Percentiles rank a stretch among this genome's conserved stretches.
Conservation (phyloP, 163 green algal species). For the Volvox carteri region DNA sequence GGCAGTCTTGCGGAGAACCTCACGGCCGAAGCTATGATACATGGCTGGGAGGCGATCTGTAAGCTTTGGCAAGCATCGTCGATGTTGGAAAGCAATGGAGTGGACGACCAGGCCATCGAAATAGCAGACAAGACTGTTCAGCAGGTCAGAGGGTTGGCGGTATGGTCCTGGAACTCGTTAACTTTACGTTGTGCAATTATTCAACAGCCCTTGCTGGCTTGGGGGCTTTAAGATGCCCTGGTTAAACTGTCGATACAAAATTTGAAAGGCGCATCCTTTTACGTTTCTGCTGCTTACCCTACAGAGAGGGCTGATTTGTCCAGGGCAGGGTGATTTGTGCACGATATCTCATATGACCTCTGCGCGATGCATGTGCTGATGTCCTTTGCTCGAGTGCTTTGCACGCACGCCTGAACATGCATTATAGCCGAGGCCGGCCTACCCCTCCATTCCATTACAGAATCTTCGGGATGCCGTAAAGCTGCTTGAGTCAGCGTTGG, state of each 20-base stretch:
- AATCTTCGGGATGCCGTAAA: not conserved
- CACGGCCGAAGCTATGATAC: constrained; percentile 9
- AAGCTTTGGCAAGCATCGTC: constrained; percentile 37
- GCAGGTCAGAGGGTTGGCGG: not conserved
- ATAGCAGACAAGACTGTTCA: not conserved
- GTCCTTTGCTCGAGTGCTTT: too few species aligned
- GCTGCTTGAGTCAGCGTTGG: constrained; percentile 3
- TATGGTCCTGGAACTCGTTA: too few species aligned
- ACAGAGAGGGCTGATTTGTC: too few species aligned
- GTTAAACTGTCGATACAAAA: not conserved
- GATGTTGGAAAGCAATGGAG: not conserved
- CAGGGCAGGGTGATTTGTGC: too few species aligned
- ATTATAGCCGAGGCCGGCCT: too few species aligned
- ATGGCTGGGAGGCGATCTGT: constrained; percentile 29
- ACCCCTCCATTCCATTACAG: too few species aligned
- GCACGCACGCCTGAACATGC: too few species aligned
- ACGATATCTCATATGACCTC: too few species aligned
- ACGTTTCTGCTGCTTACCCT: not conserved
- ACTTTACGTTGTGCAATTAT: too few species aligned
- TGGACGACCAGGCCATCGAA: not conserved
- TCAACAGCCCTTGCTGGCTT: too few species aligned
- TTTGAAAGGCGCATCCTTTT: not conserved
- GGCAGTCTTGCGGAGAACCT: not conserved
- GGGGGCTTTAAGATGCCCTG: not conserved
- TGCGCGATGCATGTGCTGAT: too few species aligned